Evolutionary conservation across 2,329 filamentous ascomycete species (phyloP), one percentile per base, ranked within the genome.

Genomic region (Fonsecaea multimorphosa): DNA sequence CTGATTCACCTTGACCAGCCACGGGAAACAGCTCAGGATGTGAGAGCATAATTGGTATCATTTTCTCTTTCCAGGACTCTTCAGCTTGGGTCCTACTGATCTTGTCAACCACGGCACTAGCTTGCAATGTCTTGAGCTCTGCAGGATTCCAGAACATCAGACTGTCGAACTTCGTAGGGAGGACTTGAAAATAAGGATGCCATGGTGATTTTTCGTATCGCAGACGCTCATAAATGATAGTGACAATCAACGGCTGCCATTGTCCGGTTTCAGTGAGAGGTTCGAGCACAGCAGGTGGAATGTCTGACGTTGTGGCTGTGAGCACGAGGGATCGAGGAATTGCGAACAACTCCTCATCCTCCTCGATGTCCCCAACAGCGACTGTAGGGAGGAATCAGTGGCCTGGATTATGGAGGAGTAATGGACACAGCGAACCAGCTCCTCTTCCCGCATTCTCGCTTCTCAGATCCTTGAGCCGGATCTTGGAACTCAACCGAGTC

Each of bases 91-190:
- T 81, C 57, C 87, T 91, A 55, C 92, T 93, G 69, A 97, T 90
- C 75, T 93, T 94, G 67, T 85, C 79, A 2, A 88, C 76, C n/a
- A 95, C 86, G 0, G 91, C 86, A 74, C 91, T 93, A 19, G 89
- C 91, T 78, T 94, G 89, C 8, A 97, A 85, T 72, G 89, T 83
- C 0, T 81, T 78, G 2, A 97, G 82, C 76, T 97, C 92, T 0
- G 81, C 79, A 0, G 84, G 80, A 1, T 85, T 81, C 93, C 93
- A 97, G 79, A 93, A 97, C 91, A 97, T 97, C 70, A 94, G 85
- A 1, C 92, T 96, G 76, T 95, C 87, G 74, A 97, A 97, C 60
- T 75, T 75, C 22, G 66, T 66, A 2, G 92, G 92, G 4, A 97
- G 83, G 22, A 96, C 82, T 64, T 88, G 84, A 70, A 96, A 88